Base-by-base conservation (phyloP, 148 eudicot species). In the Rhododendron williamsianum region DNA sequence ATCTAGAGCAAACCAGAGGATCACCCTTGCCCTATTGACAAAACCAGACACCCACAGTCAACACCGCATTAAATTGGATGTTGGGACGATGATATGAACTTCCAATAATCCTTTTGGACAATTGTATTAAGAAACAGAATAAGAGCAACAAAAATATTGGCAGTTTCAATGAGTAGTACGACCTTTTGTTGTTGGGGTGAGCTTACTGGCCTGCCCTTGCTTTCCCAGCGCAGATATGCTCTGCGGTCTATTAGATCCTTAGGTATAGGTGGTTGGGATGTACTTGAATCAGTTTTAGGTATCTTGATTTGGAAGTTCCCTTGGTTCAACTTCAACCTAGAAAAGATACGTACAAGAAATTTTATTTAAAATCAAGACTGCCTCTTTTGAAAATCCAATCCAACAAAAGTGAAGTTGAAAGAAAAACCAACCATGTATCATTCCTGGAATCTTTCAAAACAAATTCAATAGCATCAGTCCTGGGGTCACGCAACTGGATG, bases 401-500 rank as follows among this genome's bases (percentile, higher is more conserved):
- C 15, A 38, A 3, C 21, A 51, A 46, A 80, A 10, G 19, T 76
- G 21, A 58, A 33, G 63, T 85, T 21, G 65, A 76, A 5, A 11
- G 21, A n/a, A 33, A 46, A 15, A 80, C 10, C 4, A 69, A 85
- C 87, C 87, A 85, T 71, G 52, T 85, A 81, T 85, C 80, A 71
- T 81, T 27, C 51, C 77, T 51, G 18, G 69, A 60, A 85, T 85
- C 79, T 85, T 85, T 85, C 1, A 85, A 65, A 81, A 85, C 87
- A 81, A 85, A 85, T 25, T 85, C 84, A 80, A 85, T 72, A 41
- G 87, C 87, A 69, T 51, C 18, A 69, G 81, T 80, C 80, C 81
- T 85, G 23, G 87, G 79, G 72, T 85, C 87, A 27, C 72, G 46
- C 54, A 85, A 73, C 80, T 85, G 83, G 38, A 85, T 85, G 52